Percentiles rank a stretch among this genome's conserved stretches.
phyloP scores from a whole-genome alignment of 1,284 basidiomycete genomes.

The Athelia psychrophila region DNA sequence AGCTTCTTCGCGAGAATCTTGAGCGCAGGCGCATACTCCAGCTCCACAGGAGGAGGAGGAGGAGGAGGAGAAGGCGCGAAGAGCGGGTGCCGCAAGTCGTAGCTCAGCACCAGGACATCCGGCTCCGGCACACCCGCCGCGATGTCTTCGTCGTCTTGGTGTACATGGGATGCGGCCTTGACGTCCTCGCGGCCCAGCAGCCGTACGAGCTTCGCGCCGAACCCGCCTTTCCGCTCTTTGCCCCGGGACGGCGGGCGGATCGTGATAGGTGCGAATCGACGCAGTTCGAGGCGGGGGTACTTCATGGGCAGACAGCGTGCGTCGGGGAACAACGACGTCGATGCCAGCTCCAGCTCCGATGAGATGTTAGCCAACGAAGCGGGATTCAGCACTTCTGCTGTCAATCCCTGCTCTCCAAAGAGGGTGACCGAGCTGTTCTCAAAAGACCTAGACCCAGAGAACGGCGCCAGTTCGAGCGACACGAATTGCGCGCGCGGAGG shows the following conservation, averaged over 20 bases:
- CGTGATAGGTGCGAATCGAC: constrained; percentile 11
- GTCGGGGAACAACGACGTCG: too few species aligned
- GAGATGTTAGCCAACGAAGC: not conserved
- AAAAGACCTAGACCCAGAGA: not conserved
- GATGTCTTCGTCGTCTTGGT: not conserved
- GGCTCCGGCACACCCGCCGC: constrained; percentile 6
- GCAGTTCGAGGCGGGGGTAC: constrained; percentile 19
- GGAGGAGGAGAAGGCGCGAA: constrained; percentile 21
- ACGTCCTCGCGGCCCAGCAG: not conserved
- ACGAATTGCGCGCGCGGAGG: constrained; percentile 22
- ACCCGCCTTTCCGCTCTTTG: constrained; percentile 18
- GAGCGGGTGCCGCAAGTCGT: constrained; percentile 41
- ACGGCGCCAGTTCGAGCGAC: constrained; percentile 10
- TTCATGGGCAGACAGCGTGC: constrained; percentile 24
- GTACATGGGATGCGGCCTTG: constrained; percentile 11
- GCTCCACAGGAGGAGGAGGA: constrained; percentile 2
- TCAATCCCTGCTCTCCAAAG: constrained; percentile 2
- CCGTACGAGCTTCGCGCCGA: constrained; percentile 22
- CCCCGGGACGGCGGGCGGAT: constrained; percentile 3
- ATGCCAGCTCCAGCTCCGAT: too few species aligned
- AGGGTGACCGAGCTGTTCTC: constrained; percentile 4
- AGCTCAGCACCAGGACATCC: constrained; percentile 42
- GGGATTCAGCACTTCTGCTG: not conserved
- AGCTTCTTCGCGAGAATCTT: constrained; percentile 34
- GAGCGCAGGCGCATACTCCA: constrained; percentile 37